These are phyloP conservation scores for Oryza brachyantha DNA, from an alignment of 176 grass and related monocot genomes.

Conservation along the genomic window DNA sequence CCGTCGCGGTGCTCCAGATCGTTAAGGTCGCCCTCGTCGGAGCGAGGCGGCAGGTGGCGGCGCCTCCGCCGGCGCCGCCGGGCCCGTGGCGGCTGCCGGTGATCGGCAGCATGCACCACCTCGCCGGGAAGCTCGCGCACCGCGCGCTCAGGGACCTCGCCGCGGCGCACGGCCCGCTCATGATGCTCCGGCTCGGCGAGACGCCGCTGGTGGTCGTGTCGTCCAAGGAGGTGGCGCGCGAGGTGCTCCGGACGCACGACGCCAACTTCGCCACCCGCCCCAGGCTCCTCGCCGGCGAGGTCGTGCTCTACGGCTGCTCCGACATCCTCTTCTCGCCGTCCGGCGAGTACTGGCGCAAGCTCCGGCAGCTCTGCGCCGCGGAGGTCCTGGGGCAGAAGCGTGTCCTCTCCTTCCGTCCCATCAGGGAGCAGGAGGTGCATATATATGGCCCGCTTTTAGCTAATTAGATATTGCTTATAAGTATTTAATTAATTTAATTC, in stretches of 20 bases:
- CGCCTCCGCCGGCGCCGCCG: no score
- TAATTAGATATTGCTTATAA: no score
- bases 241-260: conserved; percentile 51
- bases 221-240: conserved; percentile 28
- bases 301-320: conserved; percentile 40
- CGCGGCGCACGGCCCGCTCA: conserved; percentile 23
- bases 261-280: conserved; percentile 48
- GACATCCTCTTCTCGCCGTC: conserved; percentile 47
- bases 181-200: conserved; percentile 40
- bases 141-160: conserved; percentile 30
- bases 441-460: background rate
- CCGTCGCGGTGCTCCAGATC: no score
- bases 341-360: conserved; percentile 43
- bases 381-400: background rate
- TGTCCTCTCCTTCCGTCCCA: background rate
- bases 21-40: no score
- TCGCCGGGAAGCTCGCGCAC: conserved; percentile 33
- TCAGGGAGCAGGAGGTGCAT: background rate
- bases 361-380: background rate
- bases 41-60: no score
- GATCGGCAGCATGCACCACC: conserved; percentile 44
- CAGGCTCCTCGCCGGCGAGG: conserved; percentile 25
- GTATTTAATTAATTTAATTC: no score
- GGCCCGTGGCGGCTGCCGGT: conserved; percentile 21
- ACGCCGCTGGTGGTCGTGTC: conserved; percentile 44